These are phyloP conservation scores for Agaricus blazei DNA, from an alignment of 768 basidiomycete species.

Conservation along the genomic window DNA sequence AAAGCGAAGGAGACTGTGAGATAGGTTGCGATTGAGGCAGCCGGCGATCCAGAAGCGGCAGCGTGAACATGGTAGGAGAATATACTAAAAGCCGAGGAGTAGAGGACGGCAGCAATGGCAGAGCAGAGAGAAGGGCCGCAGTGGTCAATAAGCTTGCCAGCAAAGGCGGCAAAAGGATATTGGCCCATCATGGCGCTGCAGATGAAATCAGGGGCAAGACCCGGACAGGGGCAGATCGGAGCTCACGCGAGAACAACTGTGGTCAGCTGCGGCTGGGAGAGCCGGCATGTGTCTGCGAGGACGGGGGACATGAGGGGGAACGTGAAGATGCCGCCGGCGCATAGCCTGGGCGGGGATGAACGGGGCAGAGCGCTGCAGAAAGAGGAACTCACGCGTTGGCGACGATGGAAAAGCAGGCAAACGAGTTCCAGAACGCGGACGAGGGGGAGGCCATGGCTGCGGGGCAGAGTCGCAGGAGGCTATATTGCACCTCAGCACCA, in stretches of 20 bases:
- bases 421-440: constrained; percentile 12
- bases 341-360: constrained; percentile 41
- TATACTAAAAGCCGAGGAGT: constrained; percentile 53
- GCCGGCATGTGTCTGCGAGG: constrained; percentile 50
- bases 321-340: constrained; percentile 74
- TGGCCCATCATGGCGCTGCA: constrained; percentile 77
- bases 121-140: constrained; percentile 70
- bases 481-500: too few relatives aligned
- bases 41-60: constrained; percentile 30
- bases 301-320: constrained; percentile 72
- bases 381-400: constrained; percentile 54
- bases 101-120: constrained; percentile 52
- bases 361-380: neutral
- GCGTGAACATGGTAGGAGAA: constrained; percentile 56
- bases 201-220: constrained; percentile 2
- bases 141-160: constrained; percentile 63
- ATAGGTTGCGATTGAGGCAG: constrained; percentile 43
- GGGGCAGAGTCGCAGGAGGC: too few relatives aligned
- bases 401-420: constrained; percentile 48
- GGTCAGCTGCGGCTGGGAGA: constrained; percentile 74
- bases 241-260: constrained; percentile 74
- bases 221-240: neutral
- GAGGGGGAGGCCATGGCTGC: neutral
- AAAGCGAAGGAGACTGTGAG: constrained; percentile 53
- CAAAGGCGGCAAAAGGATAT: constrained; percentile 68